phyloP scores from a whole-genome alignment of 139 green algal species.

The Chlamydomonas sp. region DNA sequence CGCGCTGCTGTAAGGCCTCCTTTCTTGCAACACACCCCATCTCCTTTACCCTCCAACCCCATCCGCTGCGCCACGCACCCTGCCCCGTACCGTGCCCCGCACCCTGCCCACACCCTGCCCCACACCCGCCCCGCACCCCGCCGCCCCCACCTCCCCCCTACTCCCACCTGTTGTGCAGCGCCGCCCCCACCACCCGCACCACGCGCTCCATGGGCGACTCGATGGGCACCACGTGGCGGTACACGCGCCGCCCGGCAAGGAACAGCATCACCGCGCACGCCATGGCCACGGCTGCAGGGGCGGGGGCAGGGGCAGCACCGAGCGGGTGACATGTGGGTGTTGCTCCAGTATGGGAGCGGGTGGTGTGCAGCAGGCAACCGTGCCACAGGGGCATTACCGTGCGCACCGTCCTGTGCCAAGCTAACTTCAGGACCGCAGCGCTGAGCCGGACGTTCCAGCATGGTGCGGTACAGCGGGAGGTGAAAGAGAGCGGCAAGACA shows the following conservation, averaged over 20 bases:
- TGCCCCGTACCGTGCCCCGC: background rate
- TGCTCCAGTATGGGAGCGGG: no score
- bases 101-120: background rate
- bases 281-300: slow-evolving; percentile 78
- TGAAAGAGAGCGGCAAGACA: no score
- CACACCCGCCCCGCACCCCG: background rate
- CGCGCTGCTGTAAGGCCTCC: no score
- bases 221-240: slow-evolving; percentile 72
- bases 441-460: no score
- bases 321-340: background rate
- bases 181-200: slow-evolving; percentile 77
- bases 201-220: slow-evolving; percentile 88
- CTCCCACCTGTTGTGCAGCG: slow-evolving; percentile 63
- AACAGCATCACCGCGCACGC: slow-evolving; percentile 81
- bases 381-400: no score
- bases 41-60: background rate
- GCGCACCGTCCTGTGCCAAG: no score
- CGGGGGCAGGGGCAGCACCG: background rate
- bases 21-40: no score
- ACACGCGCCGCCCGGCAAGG: slow-evolving; percentile 59
- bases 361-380: no score
- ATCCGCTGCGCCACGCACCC: background rate
- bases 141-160: background rate
- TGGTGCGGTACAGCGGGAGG: no score
- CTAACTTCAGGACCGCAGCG: no score